Evolutionary conservation across 2,329 filamentous ascomycete species (phyloP).

Genomic region (Neocatenulostroma microsporum): DNA sequence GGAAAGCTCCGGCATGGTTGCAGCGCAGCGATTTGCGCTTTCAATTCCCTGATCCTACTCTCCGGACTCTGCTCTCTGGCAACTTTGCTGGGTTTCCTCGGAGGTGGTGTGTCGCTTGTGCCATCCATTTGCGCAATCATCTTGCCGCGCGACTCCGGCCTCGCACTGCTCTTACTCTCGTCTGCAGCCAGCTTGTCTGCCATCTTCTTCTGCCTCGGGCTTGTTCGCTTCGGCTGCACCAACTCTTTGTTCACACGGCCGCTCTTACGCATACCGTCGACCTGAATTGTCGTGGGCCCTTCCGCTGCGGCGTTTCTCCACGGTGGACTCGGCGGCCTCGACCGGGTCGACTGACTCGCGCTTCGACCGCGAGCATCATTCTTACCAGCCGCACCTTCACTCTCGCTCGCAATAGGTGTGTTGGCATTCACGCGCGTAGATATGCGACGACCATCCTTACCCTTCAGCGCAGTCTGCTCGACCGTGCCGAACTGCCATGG

Average conservation of each 20-base stretch:
- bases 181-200: slow-evolving; percentile 19
- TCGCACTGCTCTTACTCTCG: slow-evolving; percentile 7
- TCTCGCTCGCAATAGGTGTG: slow-evolving; percentile 19
- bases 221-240: slow-evolving; percentile 22
- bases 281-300: slow-evolving; percentile 76
- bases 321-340: slow-evolving; percentile 65
- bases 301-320: slow-evolving; percentile 85
- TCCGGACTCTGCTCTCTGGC: slow-evolving; percentile 12
- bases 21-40: slow-evolving; percentile 25
- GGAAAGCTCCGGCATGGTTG: slow-evolving; percentile 21
- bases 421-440: slow-evolving; percentile 24
- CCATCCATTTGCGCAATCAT: background rate
- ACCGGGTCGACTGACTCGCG: slow-evolving; percentile 21
- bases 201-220: slow-evolving; percentile 25
- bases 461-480: slow-evolving; percentile 24
- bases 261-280: slow-evolving; percentile 54
- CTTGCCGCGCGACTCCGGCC: slow-evolving; percentile 6
- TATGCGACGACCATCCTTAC: slow-evolving; percentile 25
- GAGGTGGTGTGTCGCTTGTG: background rate
- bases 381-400: slow-evolving; percentile 15
- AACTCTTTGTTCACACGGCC: slow-evolving; percentile 45
- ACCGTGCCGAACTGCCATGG: slow-evolving; percentile 28
- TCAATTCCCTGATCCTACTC: slow-evolving; percentile 21
- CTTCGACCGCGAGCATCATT: slow-evolving; percentile 16
- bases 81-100: background rate